Evolutionary conservation across 352 stramenopile species (phyloP).

Genomic region (Bremia lactucae): DNA sequence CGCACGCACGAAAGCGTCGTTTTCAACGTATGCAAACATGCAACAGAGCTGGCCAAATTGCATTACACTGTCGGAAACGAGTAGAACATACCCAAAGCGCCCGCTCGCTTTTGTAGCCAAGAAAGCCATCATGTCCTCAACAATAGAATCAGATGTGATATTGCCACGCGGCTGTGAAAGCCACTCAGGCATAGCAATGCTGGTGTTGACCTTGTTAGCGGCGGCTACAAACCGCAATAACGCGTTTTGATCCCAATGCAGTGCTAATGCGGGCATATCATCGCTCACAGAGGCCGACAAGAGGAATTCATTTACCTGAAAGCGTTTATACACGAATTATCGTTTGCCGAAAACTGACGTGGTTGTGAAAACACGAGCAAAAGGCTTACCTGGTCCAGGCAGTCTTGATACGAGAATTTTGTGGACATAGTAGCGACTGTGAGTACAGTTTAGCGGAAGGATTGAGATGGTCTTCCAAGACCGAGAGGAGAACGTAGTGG

Average conservation of each 20-base stretch:
- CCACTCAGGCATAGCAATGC: conserved; percentile 21
- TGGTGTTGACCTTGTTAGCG: conserved; percentile 17
- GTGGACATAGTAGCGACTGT: conserved; percentile 11
- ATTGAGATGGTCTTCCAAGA: no score
- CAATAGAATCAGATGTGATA: conserved; percentile 28
- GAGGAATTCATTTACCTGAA: conserved; percentile 30
- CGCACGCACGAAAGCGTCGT: conserved; percentile 26
- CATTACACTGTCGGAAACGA: conserved; percentile 27
- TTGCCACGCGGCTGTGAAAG: conserved; percentile 19
- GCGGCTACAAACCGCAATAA: conserved; percentile 24
- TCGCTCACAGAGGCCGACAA: conserved; percentile 24
- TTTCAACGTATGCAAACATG: conserved; percentile 34
- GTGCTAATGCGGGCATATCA: conserved; percentile 20
- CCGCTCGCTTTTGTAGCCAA: conserved; percentile 22
- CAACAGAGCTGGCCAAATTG: conserved; percentile 34
- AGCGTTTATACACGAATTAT: background rate
- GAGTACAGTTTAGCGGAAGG: no score
- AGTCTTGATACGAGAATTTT: conserved; percentile 28
- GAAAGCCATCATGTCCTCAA: conserved; percentile 27
- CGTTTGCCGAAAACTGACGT: background rate
- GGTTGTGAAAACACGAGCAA: background rate
- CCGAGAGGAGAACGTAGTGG: no score
- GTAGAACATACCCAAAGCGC: conserved; percentile 20
- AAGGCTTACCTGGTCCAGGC: conserved; percentile 15
- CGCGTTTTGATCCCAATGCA: conserved; percentile 26